Conservation (phyloP, 2,329 filamentous ascomycete species). For the Immersiporthe knoxdaviesiana region DNA sequence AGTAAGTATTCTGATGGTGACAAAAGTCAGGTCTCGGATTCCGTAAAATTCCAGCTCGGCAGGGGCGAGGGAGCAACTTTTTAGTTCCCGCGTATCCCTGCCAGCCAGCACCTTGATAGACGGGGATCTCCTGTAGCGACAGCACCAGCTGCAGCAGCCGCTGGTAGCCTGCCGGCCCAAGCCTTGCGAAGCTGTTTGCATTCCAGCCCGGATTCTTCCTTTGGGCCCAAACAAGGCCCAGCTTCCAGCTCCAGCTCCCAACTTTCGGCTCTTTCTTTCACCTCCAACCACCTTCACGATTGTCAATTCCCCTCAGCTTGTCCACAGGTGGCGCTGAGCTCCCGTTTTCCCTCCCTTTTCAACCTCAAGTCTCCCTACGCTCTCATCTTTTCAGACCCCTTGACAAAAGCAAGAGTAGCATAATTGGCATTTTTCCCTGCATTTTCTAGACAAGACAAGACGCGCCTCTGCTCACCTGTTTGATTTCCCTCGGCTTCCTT, state of each 20-base stretch:
- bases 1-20: background rate
- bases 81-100: constrained; percentile 12
- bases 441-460: constrained; percentile 3
- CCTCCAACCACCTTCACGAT: constrained; percentile 1
- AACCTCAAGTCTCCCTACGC: background rate
- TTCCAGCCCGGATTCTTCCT: constrained; percentile 7
- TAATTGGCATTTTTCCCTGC: constrained; percentile 5
- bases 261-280: background rate
- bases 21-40: background rate
- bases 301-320: background rate
- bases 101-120: background rate
- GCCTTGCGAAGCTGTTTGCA: background rate
- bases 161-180: background rate
- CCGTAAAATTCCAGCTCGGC: background rate
- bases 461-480: background rate
- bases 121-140: background rate
- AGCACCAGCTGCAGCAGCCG: background rate
- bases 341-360: background rate
- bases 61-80: background rate
- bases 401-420: background rate
- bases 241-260: background rate
- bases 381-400: background rate
- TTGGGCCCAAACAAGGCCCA: background rate
- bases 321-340: constrained; percentile 3
- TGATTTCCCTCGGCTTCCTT: background rate